phyloP scores from a whole-genome alignment of 2,329 filamentous ascomycete genomes.

The Stagonosporopsis cucurbitacearum region DNA sequence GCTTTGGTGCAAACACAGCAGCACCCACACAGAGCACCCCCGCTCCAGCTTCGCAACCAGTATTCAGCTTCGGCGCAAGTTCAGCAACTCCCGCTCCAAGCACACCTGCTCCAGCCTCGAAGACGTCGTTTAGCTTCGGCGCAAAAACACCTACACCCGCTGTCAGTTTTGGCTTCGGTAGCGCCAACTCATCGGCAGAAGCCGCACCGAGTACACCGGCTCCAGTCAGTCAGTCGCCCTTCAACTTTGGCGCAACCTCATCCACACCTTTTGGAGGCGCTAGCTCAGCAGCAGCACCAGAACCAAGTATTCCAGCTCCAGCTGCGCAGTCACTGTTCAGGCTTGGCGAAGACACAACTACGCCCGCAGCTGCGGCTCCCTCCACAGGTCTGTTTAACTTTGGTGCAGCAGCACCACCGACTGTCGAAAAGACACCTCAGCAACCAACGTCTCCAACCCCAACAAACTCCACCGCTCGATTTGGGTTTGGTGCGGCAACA shows the following conservation, averaged over 20 bases:
- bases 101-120: no score
- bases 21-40: no score
- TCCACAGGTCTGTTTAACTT: conserved; percentile 26
- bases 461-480: conserved; percentile 18
- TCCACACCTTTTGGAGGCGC: conserved; percentile 21
- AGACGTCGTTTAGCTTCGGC: no score
- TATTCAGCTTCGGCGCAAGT: background rate
- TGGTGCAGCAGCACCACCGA: conserved; percentile 19
- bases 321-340: conserved; percentile 20
- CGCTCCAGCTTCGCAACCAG: no score
- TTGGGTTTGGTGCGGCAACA: conserved; percentile 24
- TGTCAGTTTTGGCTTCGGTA: no score
- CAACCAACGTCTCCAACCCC: conserved; percentile 13
- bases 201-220: conserved; percentile 17
- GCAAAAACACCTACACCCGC: no score
- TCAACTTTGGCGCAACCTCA: conserved; percentile 8
- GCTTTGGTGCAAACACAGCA: no score
- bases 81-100: background rate
- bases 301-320: conserved; percentile 19
- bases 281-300: conserved; percentile 20
- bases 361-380: conserved; percentile 12
- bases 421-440: background rate
- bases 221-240: conserved; percentile 22
- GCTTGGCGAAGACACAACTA: conserved; percentile 3
- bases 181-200: no score